Evolutionary conservation across 2,329 filamentous ascomycete genomes (phyloP).

Genomic region (Tolypocladium inflatum): DNA sequence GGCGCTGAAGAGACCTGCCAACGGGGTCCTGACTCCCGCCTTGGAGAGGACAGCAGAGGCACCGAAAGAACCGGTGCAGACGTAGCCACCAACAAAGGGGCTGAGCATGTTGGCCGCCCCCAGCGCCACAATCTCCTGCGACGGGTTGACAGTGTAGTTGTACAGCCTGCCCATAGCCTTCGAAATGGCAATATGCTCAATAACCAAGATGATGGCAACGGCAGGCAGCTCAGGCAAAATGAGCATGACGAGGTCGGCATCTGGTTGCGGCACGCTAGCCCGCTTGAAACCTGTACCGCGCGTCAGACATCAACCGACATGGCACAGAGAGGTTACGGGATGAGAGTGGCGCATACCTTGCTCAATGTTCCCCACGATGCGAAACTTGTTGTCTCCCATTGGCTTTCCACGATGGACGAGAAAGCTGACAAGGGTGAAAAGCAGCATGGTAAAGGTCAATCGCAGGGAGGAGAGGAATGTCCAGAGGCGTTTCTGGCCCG

Average conservation of each 20-base stretch:
- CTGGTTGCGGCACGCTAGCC: slow-evolving; percentile 49
- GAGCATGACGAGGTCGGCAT: slow-evolving; percentile 41
- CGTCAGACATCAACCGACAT: slow-evolving; percentile 5
- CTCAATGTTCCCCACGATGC: slow-evolving; percentile 57
- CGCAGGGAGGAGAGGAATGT: slow-evolving; percentile 68
- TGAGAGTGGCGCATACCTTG: slow-evolving; percentile 31
- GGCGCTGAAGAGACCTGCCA: slow-evolving; percentile 71
- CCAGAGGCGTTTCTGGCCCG: slow-evolving; percentile 52
- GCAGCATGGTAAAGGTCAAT: slow-evolving; percentile 64
- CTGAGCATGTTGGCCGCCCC: slow-evolving; percentile 68
- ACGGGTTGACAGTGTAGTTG: slow-evolving; percentile 70
- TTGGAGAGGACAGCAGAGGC: slow-evolving; percentile 80
- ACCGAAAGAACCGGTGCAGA: slow-evolving; percentile 38
- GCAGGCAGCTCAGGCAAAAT: slow-evolving; percentile 58
- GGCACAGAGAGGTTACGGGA: no score
- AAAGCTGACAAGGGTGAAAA: slow-evolving; percentile 67
- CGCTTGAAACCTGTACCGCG: slow-evolving; percentile 47
- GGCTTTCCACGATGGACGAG: slow-evolving; percentile 49
- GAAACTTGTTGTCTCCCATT: slow-evolving; percentile 42
- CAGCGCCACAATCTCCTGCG: slow-evolving; percentile 71
- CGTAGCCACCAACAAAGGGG: slow-evolving; percentile 56
- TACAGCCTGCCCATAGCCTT: slow-evolving; percentile 75
- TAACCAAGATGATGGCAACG: slow-evolving; percentile 65
- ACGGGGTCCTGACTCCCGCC: slow-evolving; percentile 69
- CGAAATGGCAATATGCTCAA: slow-evolving; percentile 77